Evolutionary conservation across 1,139 yeast species (phyloP), one percentile per base, ranked within the genome.

Genomic region (Kurtzmaniella quercitrusa): DNA sequence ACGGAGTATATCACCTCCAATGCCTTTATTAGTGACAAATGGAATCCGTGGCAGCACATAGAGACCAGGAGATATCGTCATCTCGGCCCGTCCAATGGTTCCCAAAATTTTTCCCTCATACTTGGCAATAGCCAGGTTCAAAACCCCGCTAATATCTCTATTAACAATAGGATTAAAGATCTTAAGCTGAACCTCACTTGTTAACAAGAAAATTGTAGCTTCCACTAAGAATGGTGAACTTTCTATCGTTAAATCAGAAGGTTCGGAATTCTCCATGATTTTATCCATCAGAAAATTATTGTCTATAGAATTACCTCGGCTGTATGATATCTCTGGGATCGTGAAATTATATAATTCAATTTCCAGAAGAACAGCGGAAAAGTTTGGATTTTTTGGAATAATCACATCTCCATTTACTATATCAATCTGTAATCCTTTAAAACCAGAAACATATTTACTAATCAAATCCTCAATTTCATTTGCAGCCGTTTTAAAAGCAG

Each of bases 111-210:
- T 62, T 1, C 68, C 80, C 31, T 76, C 69, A 48, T 70, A 67
- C 2, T 62, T 59, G 0, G 83, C 85, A 42, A 63, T 67, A 2
- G 77, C 81, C 41, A 66, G 65, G 21, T 62, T 52, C 16, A 81
- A 58, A 16, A 61, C 62, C 5, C 76, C 59, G n/a, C 57, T 51
- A 1, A 76, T 56, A 16, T 67, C 73, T 8, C 65, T 55, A 49
- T 80, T 79, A 11, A 51, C 45, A 1, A 80, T 51, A 0, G 86
- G 86, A 48, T 81, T 81, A 55, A 55, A 77, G 0, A 79, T 60
- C 1, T 70, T 68, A 41, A 79, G 52, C 50, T 79, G 82, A 8
- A 78, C 68, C 43, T 77, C 79, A 0, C 81, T 74, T 1, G 73
- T 63, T 51, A 79, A 57, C 2, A 80, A 50, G 57, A 80, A 84